Evolutionary conservation across 106 monocot species (phyloP).

Genomic region (Chionographis japonica): DNA sequence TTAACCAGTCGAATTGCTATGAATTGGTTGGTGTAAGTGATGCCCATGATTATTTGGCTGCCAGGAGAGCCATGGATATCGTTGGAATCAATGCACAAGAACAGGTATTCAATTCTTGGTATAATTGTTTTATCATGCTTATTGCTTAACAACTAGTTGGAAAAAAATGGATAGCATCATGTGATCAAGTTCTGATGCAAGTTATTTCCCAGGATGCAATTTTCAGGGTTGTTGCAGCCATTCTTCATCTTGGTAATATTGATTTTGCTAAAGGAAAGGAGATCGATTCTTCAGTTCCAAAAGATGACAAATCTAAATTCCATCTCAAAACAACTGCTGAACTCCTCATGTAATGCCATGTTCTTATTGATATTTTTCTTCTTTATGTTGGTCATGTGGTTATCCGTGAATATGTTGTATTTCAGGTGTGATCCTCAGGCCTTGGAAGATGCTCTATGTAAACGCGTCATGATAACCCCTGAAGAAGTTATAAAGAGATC

Average conservation of each 20-base stretch:
- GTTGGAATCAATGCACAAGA: slow-evolving; percentile 67
- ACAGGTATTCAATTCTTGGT: slow-evolving; percentile 32
- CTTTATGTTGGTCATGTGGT: not conserved
- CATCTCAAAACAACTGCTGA: slow-evolving; percentile 88
- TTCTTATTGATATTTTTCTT: not conserved
- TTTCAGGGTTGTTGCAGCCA: slow-evolving; percentile 95
- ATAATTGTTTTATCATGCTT: not conserved
- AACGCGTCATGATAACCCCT: slow-evolving; percentile 95
- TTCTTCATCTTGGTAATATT: slow-evolving; percentile 96
- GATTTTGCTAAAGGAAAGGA: slow-evolving; percentile 92
- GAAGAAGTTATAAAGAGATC: slow-evolving; percentile 95
- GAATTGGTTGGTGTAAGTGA: slow-evolving; percentile 73
- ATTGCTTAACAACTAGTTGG: not conserved
- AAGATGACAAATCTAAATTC: slow-evolving; percentile 93
- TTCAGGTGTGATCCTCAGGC: slow-evolving; percentile 83
- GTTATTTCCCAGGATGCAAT: slow-evolving; percentile 78
- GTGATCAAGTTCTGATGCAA: not conserved
- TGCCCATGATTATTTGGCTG: slow-evolving; percentile 69
- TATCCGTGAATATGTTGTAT: slow-evolving; percentile 8
- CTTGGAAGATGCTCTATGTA: slow-evolving; percentile 91
- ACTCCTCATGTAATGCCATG: slow-evolving; percentile 67
- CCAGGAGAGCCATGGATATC: slow-evolving; percentile 80
- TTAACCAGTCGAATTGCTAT: slow-evolving; percentile 80
- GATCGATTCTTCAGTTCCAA: slow-evolving; percentile 88
- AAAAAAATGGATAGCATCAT: not conserved